Conservation (phyloP, 495 filamentous ascomycete species). For the Gamarada debralockiae region DNA sequence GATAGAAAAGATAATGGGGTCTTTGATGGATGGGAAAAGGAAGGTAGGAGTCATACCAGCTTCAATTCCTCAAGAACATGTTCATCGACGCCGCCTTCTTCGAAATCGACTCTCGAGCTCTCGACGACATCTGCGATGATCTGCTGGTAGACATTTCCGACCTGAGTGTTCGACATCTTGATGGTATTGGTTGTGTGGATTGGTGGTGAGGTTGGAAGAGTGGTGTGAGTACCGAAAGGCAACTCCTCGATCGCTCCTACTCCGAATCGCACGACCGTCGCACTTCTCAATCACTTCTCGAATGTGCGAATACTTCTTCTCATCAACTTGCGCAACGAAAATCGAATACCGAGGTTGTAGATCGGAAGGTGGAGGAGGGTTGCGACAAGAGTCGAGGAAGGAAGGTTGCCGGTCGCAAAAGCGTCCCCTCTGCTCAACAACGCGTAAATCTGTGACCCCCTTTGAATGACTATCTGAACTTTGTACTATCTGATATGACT, state of each 20-base stretch:
- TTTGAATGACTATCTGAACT: slow-evolving; percentile 6
- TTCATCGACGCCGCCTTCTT: slow-evolving; percentile 90
- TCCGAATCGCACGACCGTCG: background rate
- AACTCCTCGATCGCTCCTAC: background rate
- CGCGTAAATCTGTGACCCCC: slow-evolving; percentile 2
- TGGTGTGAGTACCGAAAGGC: background rate
- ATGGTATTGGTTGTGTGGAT: background rate
- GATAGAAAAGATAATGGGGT: background rate
- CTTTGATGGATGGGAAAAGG: background rate
- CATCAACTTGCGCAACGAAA: background rate
- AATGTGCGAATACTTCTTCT: background rate
- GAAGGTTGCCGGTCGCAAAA: background rate
- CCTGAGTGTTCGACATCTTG: slow-evolving; percentile 49
- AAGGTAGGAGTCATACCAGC: slow-evolving; percentile 60
- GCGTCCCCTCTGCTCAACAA: background rate
- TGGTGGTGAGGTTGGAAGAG: background rate
- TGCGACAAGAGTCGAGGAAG: background rate
- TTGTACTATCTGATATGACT: slow-evolving; percentile 6
- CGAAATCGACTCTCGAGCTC: slow-evolving; percentile 87
- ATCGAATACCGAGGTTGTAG: background rate
- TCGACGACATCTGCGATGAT: slow-evolving; percentile 92
- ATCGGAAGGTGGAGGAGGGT: background rate
- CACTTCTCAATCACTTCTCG: background rate
- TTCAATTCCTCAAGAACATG: slow-evolving; percentile 78
- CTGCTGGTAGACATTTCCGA: slow-evolving; percentile 76